Evolutionary conservation across 2,329 filamentous ascomycete genomes (phyloP).

Genomic region (Paraconiothyrium brasiliense): DNA sequence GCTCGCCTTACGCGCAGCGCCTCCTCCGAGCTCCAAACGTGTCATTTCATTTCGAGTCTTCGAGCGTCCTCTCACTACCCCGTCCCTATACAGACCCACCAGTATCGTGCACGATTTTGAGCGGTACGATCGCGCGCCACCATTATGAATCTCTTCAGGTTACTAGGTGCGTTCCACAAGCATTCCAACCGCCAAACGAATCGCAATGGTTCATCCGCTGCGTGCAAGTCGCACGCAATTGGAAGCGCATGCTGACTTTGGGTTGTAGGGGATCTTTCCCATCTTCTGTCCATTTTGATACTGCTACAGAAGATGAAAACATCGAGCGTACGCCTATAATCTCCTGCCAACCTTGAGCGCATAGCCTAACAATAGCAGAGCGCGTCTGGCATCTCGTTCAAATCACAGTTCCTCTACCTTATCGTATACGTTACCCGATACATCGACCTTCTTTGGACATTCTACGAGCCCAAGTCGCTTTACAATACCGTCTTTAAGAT

Average conservation of each 20-base stretch:
- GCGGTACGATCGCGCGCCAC: constrained; percentile 31
- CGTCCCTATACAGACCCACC: constrained; percentile 23
- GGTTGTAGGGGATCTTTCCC: constrained; percentile 85
- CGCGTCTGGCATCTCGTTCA: constrained; percentile 97
- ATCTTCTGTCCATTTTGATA: constrained; percentile 92
- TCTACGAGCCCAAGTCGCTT: constrained; percentile 71
- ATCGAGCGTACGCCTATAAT: constrained; percentile 74
- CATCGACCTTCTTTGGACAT: constrained; percentile 86
- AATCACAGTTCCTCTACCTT: constrained; percentile 94
- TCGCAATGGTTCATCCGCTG: background rate
- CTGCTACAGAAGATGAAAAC: constrained; percentile 93
- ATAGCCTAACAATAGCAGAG: constrained; percentile 66
- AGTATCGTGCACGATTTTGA: constrained; percentile 27
- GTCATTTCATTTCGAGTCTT: constrained; percentile 43
- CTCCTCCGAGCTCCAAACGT: constrained; percentile 44
- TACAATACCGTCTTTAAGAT: constrained; percentile 98
- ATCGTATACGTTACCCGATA: constrained; percentile 95
- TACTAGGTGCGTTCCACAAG: constrained; percentile 63
- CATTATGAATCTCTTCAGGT: constrained; percentile 75
- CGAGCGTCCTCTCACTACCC: constrained; percentile 20
- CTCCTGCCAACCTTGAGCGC: constrained; percentile 11
- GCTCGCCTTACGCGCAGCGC: constrained; percentile 30
- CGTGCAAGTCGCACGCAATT: constrained; percentile 13
- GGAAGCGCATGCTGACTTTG: constrained; percentile 35
- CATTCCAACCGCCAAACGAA: background rate